Conservation (phyloP, 768 basidiomycete species). For the Lyophyllum atratum region DNA sequence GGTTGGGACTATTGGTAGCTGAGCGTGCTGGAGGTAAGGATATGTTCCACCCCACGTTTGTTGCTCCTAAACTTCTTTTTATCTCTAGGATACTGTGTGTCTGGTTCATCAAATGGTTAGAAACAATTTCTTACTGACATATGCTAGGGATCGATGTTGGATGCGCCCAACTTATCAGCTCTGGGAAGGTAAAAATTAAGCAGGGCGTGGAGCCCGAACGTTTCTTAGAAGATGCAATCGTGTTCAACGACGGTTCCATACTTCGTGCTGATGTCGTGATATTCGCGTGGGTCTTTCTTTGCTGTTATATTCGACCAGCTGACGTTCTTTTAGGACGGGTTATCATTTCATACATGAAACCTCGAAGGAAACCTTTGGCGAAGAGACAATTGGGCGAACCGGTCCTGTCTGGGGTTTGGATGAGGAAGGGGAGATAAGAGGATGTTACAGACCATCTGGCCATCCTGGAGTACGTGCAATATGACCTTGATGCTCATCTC, state of each 20-base stretch:
- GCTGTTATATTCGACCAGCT: background rate
- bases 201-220: constrained; percentile 44
- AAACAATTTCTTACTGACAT: background rate
- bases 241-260: constrained; percentile 40
- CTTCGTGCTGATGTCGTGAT: constrained; percentile 47
- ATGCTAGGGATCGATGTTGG: constrained; percentile 47
- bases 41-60: background rate
- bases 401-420: constrained; percentile 39
- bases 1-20: constrained; percentile 26
- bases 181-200: constrained; percentile 61
- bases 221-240: constrained; percentile 34
- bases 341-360: constrained; percentile 32
- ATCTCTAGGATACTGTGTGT: constrained; percentile 15
- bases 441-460: constrained; percentile 40
- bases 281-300: constrained; percentile 35
- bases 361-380: constrained; percentile 34
- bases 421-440: constrained; percentile 40
- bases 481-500: background rate
- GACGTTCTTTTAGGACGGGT: constrained; percentile 17
- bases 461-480: constrained; percentile 38
- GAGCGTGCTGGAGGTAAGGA: constrained; percentile 34
- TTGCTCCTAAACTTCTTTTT: background rate
- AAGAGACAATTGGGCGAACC: constrained; percentile 31
- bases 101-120: background rate
- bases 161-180: constrained; percentile 49